Base-by-base conservation (phyloP, 176 grass and related monocot genomes). In the Avena sativa region DNA sequence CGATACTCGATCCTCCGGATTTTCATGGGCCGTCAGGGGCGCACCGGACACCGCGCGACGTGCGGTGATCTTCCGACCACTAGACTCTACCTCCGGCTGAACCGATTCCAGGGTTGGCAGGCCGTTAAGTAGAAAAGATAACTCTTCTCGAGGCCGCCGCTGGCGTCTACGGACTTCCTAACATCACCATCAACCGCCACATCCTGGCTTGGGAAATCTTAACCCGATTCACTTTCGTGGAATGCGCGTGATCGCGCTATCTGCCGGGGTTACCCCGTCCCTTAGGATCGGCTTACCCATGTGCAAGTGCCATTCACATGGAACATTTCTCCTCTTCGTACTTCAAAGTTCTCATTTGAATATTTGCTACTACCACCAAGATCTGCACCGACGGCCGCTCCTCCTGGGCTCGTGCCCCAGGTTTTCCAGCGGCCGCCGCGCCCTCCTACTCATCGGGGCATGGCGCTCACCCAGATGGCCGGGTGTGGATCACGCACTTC, bases 81-180 rank as follows among this genome's bases (percentile, higher is more conserved):
- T 94, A 65, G 82, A 92, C 90, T 90, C 88, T 92, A 92, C 83
- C 90, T 92, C 74, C 83, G 79, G 83, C 74, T 92, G 86, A 92
- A 84, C 88, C 83, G 69, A 81, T 95, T 90, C 88, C 82, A 86
- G 82, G 90, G 88, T 89, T 76, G 88, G 83, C 82, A 16, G 90
- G 85, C 90, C 88, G 82, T 95, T 95, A 90, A 95, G 90, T 82
- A 90, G 88, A 90, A 93, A 90, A 90, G 88, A 86, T 90, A 90
- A 90, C 88, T 86, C 89, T 91, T 91, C 89, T 66, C 86, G 76
- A 81, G 81, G 90, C 81, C 90, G 82, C 90, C 83, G 86, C 78
- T 86, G 78, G 62, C 70, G 82, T 92, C 86, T 90, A 69, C 87
- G 63, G 87, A 92, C 86, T 92, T 89, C 87, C 87, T 83, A 82